Evolutionary conservation across 2,329 filamentous ascomycete genomes (phyloP), one percentile per base, ranked within the genome.

Genomic region (Pseudogymnoascus sp.): DNA sequence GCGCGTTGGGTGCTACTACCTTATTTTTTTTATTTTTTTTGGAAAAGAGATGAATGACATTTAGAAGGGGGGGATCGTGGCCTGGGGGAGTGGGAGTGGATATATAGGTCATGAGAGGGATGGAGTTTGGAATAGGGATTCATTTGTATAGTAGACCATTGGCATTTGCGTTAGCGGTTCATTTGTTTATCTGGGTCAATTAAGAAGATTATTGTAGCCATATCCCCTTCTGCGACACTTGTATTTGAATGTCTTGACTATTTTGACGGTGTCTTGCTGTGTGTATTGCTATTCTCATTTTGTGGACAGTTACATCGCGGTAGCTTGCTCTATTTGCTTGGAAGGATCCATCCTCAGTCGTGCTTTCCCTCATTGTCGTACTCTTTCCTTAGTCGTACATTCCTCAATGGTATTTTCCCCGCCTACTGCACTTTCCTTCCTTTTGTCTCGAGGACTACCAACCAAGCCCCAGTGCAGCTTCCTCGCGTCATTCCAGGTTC

Each of bases 141-240:
- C 18, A 18, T 55, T 55, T 55, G 48, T 55, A 55, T 55, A 33
- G 2, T 55, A 55, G 48, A 55, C 5, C 48, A 55, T 52, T 33
- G 48, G 48, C 48, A 55, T 33, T 52, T 55, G 48, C 33, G 27
- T 18, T 55, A 55, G 48, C 48, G 48, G 27, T 33, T 55, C 48
- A 33, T 55, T 55, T 55, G 48, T 33, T 33, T 55, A 33, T 29
- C 13, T 37, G 13, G 42, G 42, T n/a, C 15, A 33, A 55, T 55
- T 8, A 25, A 52, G 4, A 52, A 33, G n/a, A 55, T 33, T 31
- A 52, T 55, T 52, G 12, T 25, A 40, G 21, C 5, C 27, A 52
- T 52, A 31, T 0, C 25, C 25, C 25, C 6, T 29, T 5, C 25
- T 15, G 12, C 2, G 25, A 48, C 15, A 27, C 7, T 29, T 8